These are phyloP conservation scores for Cercospora sp. DNA, from an alignment of 2,329 filamentous ascomycete species.

Conservation along the genomic window DNA sequence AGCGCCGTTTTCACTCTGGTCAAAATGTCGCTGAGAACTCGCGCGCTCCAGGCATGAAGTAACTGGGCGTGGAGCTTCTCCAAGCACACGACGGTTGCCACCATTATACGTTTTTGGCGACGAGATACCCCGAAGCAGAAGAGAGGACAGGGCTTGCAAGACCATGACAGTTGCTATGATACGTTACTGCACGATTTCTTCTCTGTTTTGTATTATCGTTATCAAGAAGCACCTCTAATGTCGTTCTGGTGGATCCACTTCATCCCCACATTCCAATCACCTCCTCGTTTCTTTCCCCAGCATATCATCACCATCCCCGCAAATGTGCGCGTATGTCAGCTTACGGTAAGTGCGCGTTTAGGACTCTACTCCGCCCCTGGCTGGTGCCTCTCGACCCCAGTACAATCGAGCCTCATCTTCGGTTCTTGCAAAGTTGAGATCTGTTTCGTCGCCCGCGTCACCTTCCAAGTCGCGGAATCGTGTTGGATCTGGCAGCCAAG, in stretches of 20 bases:
- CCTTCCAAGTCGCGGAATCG: background rate
- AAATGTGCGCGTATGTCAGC: constrained; percentile 25
- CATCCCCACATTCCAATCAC: constrained; percentile 6
- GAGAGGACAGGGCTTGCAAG: background rate
- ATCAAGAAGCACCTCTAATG: background rate
- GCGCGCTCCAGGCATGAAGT: constrained; percentile 19
- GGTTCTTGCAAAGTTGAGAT: constrained; percentile 10
- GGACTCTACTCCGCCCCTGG: background rate
- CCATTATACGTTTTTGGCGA: background rate
- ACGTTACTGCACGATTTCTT: background rate
- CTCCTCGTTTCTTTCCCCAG: constrained; percentile 1
- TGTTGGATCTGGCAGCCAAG: background rate
- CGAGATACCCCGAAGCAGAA: background rate
- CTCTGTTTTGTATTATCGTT: background rate
- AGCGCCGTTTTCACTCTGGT: background rate
- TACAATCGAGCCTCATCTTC: constrained; percentile 1
- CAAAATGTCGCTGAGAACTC: constrained; percentile 23
- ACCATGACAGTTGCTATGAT: background rate
- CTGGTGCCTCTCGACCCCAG: background rate
- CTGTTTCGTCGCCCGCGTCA: constrained; percentile 4
- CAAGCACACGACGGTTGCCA: background rate
- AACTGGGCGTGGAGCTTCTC: constrained; percentile 16
- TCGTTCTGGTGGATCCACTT: constrained; percentile 1
- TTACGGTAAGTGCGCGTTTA: constrained; percentile 31
- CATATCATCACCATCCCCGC: background rate